Base-by-base conservation (phyloP, 192 early-diverging fungal genomes). In the Gryganskiella cystojenkinii region DNA sequence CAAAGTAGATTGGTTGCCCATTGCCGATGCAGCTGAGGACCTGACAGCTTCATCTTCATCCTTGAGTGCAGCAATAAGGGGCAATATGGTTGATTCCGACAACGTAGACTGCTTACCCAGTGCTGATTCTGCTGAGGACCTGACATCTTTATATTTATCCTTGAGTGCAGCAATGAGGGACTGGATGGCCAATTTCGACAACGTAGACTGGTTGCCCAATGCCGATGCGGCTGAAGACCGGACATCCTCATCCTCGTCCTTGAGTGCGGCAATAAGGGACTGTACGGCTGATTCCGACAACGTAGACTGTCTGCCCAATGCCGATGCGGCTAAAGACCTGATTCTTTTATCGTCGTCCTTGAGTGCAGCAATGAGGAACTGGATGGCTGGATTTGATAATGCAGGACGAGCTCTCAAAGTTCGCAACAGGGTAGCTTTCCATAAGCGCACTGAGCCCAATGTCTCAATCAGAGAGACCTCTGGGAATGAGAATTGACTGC, bases 371-470 rank as follows among this genome's bases (percentile, higher is more conserved):
- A 57, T 19, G 33, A 57, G 31, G 34, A 7, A 57, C 33, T 57
- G 33, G 20, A 57, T 20, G 35, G 34, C 55, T 13, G 35, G 19
- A 43, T 55, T 51, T 13, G 64, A 57, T 25, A 67, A 49, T 35
- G 22, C 55, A 17, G 54, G 35, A 11, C 54, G 64, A 33, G 7
- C 7, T 57, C 40, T 54, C 44, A 67, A 24, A 33, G 64, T 56
- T 11, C 17, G 3, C 30, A 55, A 28, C 5, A 49, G 19, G n/a
- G 13, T 28, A 1, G 0, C 9, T 56, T 56, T 47, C 34, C 45
- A 4, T 6, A 31, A 46, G 14, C 47, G 14, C 42, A 35, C 35
- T 27, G 35, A 40, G 1, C 15, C 22, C 31, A 50, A 61, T n/a
- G 10, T 22, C 57, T 50, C 0, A 0, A 50, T 14, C 15, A 52